Evolutionary conservation across 139 green algal species (phyloP).

Genomic region (Haematococcus lacustris): DNA sequence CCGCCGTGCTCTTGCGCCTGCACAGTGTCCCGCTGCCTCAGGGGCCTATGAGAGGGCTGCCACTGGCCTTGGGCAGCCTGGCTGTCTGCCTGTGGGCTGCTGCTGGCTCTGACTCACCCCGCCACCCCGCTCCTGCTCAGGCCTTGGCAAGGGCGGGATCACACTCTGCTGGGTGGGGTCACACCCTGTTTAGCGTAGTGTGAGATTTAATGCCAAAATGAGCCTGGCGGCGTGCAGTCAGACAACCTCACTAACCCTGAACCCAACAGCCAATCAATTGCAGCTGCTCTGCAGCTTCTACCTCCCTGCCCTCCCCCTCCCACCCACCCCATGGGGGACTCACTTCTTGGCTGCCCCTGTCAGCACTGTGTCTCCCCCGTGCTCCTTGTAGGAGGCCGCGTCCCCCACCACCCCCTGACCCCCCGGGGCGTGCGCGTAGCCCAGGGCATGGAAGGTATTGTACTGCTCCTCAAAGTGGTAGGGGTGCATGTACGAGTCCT

Average conservation of each 20-base stretch:
- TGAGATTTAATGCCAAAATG: too few species aligned
- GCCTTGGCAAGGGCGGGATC: neutral
- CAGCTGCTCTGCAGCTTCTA: too few species aligned
- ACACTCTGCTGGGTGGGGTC: neutral
- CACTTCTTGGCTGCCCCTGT: slow-evolving; percentile 6
- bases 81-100: neutral
- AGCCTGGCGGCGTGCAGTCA: too few species aligned
- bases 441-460: slow-evolving; percentile 67
- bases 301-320: neutral
- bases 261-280: too few species aligned
- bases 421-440: slow-evolving; percentile 21
- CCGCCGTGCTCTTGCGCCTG: slow-evolving; percentile 44
- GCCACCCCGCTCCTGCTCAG: neutral
- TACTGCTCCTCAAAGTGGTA: slow-evolving; percentile 62
- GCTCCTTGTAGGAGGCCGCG: neutral
- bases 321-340: neutral
- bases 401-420: slow-evolving; percentile 38
- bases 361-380: neutral
- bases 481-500: slow-evolving; percentile 44
- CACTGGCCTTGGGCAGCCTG: neutral
- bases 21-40: slow-evolving; percentile 6
- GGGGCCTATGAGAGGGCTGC: neutral
- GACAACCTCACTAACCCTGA: too few species aligned
- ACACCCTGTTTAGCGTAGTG: neutral
- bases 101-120: neutral